These are phyloP conservation scores for Wickerhamiella azyma DNA, from an alignment of 805 yeast species.

Conservation along the genomic window DNA sequence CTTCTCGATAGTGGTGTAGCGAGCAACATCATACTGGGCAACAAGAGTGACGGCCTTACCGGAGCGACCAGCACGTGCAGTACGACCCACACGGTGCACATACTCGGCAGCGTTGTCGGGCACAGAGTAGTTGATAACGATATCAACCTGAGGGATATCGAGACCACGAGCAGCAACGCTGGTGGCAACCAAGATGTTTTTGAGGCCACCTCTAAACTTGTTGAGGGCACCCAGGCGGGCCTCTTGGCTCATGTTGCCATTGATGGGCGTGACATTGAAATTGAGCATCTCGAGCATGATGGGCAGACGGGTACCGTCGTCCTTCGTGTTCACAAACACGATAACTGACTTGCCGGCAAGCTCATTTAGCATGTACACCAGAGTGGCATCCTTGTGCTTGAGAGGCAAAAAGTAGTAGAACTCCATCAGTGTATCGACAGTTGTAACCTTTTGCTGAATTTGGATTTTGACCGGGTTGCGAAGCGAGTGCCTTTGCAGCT, in stretches of 20 bases:
- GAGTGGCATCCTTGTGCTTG: constrained; percentile 78
- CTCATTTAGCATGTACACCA: constrained; percentile 74
- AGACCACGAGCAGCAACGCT: constrained; percentile 97
- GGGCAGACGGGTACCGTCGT: constrained; percentile 86
- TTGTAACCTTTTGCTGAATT: constrained; percentile 75
- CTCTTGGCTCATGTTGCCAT: constrained; percentile 89
- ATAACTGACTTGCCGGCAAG: constrained; percentile 73
- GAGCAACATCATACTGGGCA: constrained; percentile 88
- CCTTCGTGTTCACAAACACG: constrained; percentile 87
- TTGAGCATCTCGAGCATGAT: constrained; percentile 67
- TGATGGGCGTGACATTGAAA: constrained; percentile 81
- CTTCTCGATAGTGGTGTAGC: constrained; percentile 76
- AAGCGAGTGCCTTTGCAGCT: constrained; percentile 84
- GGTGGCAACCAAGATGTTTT: constrained; percentile 67
- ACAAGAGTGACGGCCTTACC: constrained; percentile 81
- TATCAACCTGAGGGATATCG: constrained; percentile 87
- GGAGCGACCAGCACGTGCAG: constrained; percentile 92
- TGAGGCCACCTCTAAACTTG: constrained; percentile 37
- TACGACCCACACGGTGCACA: constrained; percentile 89
- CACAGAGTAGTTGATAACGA: constrained; percentile 83
- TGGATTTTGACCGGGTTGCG: constrained; percentile 82
- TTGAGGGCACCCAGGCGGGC: constrained; percentile 65
- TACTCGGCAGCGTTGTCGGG: constrained; percentile 89
- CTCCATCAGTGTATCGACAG: constrained; percentile 88
- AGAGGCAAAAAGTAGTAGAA: constrained; percentile 82